These are phyloP conservation scores for Graphiopsis chlorocephala DNA, from an alignment of 2,329 filamentous ascomycete genomes.

Conservation along the genomic window DNA sequence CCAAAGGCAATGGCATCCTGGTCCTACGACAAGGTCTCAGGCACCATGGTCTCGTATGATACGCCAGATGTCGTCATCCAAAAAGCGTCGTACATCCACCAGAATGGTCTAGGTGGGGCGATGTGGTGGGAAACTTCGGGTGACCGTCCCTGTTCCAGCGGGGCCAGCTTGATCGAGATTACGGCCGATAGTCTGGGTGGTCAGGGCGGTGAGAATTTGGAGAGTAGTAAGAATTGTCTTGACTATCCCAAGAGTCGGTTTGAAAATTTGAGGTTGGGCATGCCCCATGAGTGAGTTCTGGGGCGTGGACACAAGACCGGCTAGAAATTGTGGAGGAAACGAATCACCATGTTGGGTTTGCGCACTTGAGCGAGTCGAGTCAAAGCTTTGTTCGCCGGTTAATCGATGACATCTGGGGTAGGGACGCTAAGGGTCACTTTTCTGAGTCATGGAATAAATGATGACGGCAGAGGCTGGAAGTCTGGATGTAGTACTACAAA, in stretches of 20 bases:
- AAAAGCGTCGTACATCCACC: constrained; percentile 71
- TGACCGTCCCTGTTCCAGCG: constrained; percentile 58
- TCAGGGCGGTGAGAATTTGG: constrained; percentile 41
- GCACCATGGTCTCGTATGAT: constrained; percentile 73
- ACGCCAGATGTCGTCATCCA: constrained; percentile 62
- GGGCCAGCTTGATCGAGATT: constrained; percentile 59
- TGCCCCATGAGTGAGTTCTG: constrained; percentile 36
- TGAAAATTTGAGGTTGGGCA: constrained; percentile 50
- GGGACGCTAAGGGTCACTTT: too few relatives aligned
- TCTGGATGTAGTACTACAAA: too few relatives aligned
- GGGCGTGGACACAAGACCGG: too few relatives aligned
- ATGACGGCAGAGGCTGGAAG: too few relatives aligned
- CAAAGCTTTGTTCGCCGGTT: too few relatives aligned
- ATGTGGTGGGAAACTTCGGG: constrained; percentile 97
- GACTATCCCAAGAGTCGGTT: constrained; percentile 49
- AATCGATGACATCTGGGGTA: too few relatives aligned
- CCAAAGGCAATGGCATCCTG: constrained; percentile 66
- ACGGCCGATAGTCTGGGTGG: constrained; percentile 42
- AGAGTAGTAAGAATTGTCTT: constrained; percentile 48
- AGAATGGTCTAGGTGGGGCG: constrained; percentile 70
- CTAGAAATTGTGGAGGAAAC: too few relatives aligned
- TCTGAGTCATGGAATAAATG: too few relatives aligned
- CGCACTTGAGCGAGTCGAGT: too few relatives aligned
- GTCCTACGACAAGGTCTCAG: constrained; percentile 64
- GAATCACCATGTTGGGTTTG: too few relatives aligned